phyloP scores from a whole-genome alignment of 805 yeast species.

The Ascoidea asiatica region DNA sequence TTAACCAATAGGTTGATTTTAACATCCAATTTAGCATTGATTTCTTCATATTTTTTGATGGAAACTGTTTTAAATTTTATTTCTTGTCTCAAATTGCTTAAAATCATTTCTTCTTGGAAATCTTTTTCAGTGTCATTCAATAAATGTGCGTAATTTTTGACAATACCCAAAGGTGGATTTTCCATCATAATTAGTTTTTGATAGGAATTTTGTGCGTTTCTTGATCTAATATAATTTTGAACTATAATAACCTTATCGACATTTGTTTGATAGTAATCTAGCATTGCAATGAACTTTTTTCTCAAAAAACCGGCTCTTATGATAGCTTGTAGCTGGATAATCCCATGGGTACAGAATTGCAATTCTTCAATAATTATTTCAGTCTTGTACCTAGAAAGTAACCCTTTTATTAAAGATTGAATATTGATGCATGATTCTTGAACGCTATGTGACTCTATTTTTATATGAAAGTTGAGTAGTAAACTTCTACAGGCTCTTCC shows the following conservation, averaged over 20 bases:
- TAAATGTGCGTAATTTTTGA: conserved; percentile 63
- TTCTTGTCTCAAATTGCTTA: conserved; percentile 53
- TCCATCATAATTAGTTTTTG: conserved; percentile 50
- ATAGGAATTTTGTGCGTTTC: conserved; percentile 60
- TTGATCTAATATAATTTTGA: conserved; percentile 62
- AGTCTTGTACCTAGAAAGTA: conserved; percentile 37
- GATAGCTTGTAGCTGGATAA: conserved; percentile 39
- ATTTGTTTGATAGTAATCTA: conserved; percentile 39
- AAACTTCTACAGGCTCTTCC: conserved; percentile 21
- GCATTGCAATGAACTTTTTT: conserved; percentile 16
- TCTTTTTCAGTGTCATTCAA: conserved; percentile 67
- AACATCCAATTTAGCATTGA: conserved; percentile 62
- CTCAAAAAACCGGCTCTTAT: conserved; percentile 31
- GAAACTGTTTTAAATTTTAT: conserved; percentile 54
- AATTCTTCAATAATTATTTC: conserved; percentile 43
- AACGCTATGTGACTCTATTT: conserved; percentile 5
- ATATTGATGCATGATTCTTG: conserved; percentile 17
- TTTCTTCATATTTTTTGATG: conserved; percentile 61
- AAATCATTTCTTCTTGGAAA: conserved; percentile 57
- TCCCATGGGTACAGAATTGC: conserved; percentile 22
- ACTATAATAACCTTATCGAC: conserved; percentile 46
- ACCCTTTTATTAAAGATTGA: conserved; percentile 54
- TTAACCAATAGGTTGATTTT: conserved; percentile 68
- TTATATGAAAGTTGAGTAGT: conserved; percentile 5
- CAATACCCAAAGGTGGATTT: conserved; percentile 69